Base-by-base conservation (phyloP, 129 eudicot species). In the Helichrysum umbraculigerum region DNA sequence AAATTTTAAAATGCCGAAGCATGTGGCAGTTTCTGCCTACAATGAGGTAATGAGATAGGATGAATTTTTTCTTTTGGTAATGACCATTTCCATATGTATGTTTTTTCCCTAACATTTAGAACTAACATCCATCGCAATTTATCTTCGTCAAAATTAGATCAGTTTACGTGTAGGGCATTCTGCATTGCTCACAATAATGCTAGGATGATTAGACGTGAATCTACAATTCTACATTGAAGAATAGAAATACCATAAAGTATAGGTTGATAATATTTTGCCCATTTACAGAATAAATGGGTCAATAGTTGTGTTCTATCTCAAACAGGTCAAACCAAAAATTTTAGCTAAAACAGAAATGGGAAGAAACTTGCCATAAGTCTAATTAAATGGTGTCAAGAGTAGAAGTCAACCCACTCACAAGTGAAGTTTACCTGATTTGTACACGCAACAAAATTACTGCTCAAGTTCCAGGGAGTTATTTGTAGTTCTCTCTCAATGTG, bases 401-500 rank as follows among this genome's bases (percentile, higher is more conserved):
- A 0, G 28, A 41, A 10, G 14, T 12, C 47, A 41, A 35, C 41
- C 41, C 41, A 7, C 41, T 35, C 20, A 61, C 10, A 65, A 60
- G n/a, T 42, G 65, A 63, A 11, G 54, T 63, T 80, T 85, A 89
- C 98, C 97, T 93, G 97, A 79, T 89, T 89, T 33, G 96, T 94
- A 79, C 97, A 94, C 3, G 97, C 90, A 67, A 94, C 98, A 79
- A 94, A 94, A 75, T 94, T 94, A 76, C 90, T 86, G 82, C 97
- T 91, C 82, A 94, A 80, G 77, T 89, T 94, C 98, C 98, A 94
- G 21, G 98, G 98, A 20, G 98, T 94, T 60, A 94, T 94, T 82
- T 87, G 97, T 52, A 94, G 81, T 88, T 94, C 98, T 76, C 97
- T 84, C 88, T 94, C 98, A 76, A 94, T 91, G 82, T 94, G 98